Base-by-base conservation (phyloP, 306 rosid species). In the Cotoneaster glaucophyllus region DNA sequence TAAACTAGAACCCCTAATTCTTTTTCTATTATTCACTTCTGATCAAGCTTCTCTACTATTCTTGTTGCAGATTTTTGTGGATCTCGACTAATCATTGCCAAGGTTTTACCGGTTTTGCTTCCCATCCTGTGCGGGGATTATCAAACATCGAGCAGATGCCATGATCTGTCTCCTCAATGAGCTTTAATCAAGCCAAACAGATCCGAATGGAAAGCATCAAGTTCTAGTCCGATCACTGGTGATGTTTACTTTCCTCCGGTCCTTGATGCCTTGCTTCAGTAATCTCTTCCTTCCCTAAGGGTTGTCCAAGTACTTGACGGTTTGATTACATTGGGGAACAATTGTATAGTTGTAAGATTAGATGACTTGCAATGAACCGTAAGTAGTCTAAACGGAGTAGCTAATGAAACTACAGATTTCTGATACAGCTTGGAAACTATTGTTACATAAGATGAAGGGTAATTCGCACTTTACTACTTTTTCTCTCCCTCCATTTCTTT, bases 1-100 rank as follows among this genome's bases (percentile, higher is more conserved):
- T 10, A 53, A 78, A 34, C 15, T 8, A 54, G 26, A 28, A 39
- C 21, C 10, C 44, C 28, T 2, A 68, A 43, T 43, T 25, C 64
- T 22, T 64, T 70, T 18, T 9, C 64, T 39, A 37, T 64, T 48
- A 4, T 64, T 31, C 50, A 22, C 24, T 80, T 75, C 76, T 82
- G 74, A 74, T 71, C n/a, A 64, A 10, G 44, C 64, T 50, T 74
- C 72, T 70, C 17, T 57, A 82, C 64, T n/a, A n/a, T n/a, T n/a
- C n/a, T 64, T 75, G 57, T 71, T 84, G 88, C 96, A 94, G 98
- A 94, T 94, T 86, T 90, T 85, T 72, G 97, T 91, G 78, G 89
- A 86, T 86, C 37, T 87, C 85, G 90, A 88, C 79, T 82, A 58
- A 72, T 53, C 14, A 64, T 19, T 52, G 29, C 45, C n/a, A 34